These are phyloP conservation scores for Mycena rebaudengoi DNA, from an alignment of 768 basidiomycete species.

Conservation along the genomic window DNA sequence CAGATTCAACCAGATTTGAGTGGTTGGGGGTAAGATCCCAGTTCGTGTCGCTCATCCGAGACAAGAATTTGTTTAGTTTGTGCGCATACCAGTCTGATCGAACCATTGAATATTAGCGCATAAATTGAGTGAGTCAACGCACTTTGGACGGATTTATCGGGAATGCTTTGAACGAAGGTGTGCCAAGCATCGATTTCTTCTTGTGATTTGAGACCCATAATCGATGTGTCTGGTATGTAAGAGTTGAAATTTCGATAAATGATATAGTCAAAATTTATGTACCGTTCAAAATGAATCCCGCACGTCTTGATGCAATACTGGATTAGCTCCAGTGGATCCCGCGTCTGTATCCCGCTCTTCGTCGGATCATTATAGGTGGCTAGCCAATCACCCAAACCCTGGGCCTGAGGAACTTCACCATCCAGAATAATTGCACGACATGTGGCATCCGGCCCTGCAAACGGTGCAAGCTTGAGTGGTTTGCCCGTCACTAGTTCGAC, in stretches of 20 bases:
- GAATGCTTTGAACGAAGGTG: neutral
- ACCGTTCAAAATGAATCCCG: neutral
- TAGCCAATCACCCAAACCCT: neutral
- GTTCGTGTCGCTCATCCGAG: conserved; percentile 12
- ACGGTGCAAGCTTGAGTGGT: conserved; percentile 19
- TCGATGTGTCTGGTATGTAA: conserved; percentile 22
- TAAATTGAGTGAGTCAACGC: neutral
- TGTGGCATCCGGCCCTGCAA: conserved; percentile 19
- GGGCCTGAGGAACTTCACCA: conserved; percentile 10
- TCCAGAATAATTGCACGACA: conserved; percentile 10
- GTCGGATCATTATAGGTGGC: conserved; percentile 2
- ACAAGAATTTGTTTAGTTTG: conserved; percentile 16
- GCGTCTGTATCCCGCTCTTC: neutral
- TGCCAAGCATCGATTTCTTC: conserved; percentile 30
- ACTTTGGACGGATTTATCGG: conserved; percentile 3
- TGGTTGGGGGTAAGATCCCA: conserved; percentile 24
- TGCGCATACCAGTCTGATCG: conserved; percentile 27
- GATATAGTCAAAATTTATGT: neutral
- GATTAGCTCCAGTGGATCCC: neutral
- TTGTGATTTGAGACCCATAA: conserved; percentile 6
- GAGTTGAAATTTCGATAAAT: neutral
- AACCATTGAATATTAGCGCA: neutral
- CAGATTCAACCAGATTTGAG: conserved; percentile 27
- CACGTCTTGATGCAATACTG: neutral
- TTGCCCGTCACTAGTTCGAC: conserved; percentile 20